phyloP scores from a whole-genome alignment of 129 eudicot genomes.

The Chrysanthemum makinoi region DNA sequence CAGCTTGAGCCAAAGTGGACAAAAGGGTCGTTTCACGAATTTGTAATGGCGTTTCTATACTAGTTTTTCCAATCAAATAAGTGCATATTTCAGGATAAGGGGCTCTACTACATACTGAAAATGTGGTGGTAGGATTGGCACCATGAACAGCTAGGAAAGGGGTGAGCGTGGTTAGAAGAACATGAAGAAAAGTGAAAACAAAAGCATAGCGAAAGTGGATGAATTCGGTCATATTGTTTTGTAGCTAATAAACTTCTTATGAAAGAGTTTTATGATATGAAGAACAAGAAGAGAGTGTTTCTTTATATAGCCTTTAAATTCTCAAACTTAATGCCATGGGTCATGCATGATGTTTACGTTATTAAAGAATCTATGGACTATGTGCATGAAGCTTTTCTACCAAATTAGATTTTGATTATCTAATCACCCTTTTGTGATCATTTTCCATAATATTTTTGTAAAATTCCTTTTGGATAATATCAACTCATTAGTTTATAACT shows the following conservation, averaged over 20 bases:
- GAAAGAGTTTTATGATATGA: constrained; percentile 13
- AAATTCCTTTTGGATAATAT: constrained; percentile 16
- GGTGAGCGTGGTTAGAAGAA: constrained; percentile 19
- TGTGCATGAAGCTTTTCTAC: constrained; percentile 29
- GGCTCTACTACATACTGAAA: constrained; percentile 50
- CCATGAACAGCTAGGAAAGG: constrained; percentile 39
- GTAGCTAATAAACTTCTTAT: constrained; percentile 14
- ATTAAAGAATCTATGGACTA: constrained; percentile 34
- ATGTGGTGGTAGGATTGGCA: constrained; percentile 29
- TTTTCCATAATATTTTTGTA: neutral
- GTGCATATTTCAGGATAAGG: constrained; percentile 66
- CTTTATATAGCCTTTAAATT: constrained; percentile 38
- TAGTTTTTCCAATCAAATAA: constrained; percentile 37
- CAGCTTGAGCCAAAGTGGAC: constrained; percentile 50
- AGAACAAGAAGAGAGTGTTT: constrained; percentile 11
- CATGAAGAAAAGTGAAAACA: constrained; percentile 25
- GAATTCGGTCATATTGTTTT: constrained; percentile 36
- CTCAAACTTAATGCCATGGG: constrained; percentile 24
- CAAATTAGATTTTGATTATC: constrained; percentile 18
- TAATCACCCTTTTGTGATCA: constrained; percentile 2
- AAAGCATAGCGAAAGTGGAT: constrained; percentile 17
- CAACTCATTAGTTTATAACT: neutral
- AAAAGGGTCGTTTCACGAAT: constrained; percentile 40
- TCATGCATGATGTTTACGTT: constrained; percentile 40
- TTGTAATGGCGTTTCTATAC: constrained; percentile 22